Conservation (phyloP, 305 asterid genomes). For the Fraxinus paxiana region DNA sequence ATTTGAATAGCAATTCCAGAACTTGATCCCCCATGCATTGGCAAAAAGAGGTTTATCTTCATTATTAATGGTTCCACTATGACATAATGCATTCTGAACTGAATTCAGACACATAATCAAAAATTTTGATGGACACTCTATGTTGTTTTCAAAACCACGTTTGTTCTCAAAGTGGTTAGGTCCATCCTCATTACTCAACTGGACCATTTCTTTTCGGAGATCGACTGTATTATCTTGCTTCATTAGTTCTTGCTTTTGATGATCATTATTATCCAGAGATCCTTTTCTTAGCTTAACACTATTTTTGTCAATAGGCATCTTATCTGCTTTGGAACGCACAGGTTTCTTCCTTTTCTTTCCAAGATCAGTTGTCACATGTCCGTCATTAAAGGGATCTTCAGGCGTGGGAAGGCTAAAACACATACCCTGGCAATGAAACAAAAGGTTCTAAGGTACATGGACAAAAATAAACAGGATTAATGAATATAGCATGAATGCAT, state of each 20-base stretch:
- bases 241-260: constrained; percentile 21
- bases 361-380: constrained; percentile 37
- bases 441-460: neutral
- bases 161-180: constrained; percentile 25
- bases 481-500: neutral
- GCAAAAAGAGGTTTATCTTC: constrained; percentile 51
- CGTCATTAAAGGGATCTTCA: constrained; percentile 80
- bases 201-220: constrained; percentile 33
- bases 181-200: constrained; percentile 28
- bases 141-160: constrained; percentile 22
- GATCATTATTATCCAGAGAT: neutral
- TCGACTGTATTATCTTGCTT: constrained; percentile 39
- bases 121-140: constrained; percentile 61
- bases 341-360: constrained; percentile 39
- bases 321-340: constrained; percentile 28
- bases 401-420: constrained; percentile 82
- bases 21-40: constrained; percentile 74
- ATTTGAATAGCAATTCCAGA: constrained; percentile 58
- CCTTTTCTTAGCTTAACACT: constrained; percentile 1
- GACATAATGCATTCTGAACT: constrained; percentile 45
- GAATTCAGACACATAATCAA: constrained; percentile 57
- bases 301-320: constrained; percentile 30
- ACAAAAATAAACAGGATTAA: constrained; percentile 7
- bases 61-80: constrained; percentile 31
- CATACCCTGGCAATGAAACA: constrained; percentile 63